Evolutionary conservation across 768 basidiomycete species (phyloP).

Genomic region (Leccinum disarticulatum): DNA sequence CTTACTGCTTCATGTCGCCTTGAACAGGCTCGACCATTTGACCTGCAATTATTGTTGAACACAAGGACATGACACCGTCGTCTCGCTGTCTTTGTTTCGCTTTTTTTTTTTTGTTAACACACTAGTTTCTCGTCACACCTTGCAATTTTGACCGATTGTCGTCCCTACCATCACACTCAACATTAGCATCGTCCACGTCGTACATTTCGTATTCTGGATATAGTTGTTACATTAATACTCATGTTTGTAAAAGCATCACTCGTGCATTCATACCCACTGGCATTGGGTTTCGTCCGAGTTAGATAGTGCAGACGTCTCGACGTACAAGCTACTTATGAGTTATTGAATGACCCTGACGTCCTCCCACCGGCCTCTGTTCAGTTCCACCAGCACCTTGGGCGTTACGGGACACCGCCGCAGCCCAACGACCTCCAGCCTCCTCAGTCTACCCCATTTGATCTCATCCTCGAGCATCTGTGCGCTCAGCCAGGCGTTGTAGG

Average conservation of each 20-base stretch:
- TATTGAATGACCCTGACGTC: conserved; percentile 54
- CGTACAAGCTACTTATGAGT: background rate
- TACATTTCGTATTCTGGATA: conserved; percentile 15
- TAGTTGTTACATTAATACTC: conserved; percentile 31
- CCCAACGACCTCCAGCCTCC: conserved; percentile 50
- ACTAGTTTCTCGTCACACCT: background rate
- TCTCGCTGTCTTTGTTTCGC: background rate
- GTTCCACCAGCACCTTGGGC: conserved; percentile 37
- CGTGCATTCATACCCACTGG: background rate
- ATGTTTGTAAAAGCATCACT: conserved; percentile 20
- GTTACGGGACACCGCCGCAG: conserved; percentile 53
- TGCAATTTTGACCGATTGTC: background rate
- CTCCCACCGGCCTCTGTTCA: conserved; percentile 67
- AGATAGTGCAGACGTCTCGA: background rate
- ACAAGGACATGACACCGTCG: conserved; percentile 38
- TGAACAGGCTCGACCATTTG: conserved; percentile 49
- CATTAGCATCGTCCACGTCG: conserved; percentile 18
- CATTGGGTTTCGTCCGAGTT: background rate
- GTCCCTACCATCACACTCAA: background rate
- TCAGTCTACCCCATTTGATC: conserved; percentile 60
- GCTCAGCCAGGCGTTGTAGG: conserved; percentile 56
- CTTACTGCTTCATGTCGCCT: background rate
- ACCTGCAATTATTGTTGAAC: conserved; percentile 54
- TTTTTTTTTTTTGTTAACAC: background rate
- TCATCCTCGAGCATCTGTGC: conserved; percentile 41